A percentile compares a stretch with the other conserved stretches of the same genome.
phyloP scores from a whole-genome alignment of 2,329 filamentous ascomycete genomes.

The Monosporascus cannonballus region DNA sequence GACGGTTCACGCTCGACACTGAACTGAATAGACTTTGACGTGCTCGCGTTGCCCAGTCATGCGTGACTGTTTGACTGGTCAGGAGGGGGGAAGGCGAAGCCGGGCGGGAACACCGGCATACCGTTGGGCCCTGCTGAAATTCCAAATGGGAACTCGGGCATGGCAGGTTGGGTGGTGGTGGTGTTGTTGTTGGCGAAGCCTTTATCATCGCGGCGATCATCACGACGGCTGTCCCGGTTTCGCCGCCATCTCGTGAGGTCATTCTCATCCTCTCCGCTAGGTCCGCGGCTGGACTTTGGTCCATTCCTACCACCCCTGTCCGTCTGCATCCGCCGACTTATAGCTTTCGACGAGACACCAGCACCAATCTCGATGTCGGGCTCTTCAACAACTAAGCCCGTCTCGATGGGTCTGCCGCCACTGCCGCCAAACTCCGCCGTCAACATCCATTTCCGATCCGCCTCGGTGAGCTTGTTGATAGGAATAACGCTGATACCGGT shows the following conservation, averaged over 20 bases:
- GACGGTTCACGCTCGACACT: constrained; percentile 1
- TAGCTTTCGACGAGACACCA: constrained; percentile 90
- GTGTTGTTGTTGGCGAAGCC: constrained; percentile 12
- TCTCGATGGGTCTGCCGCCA: constrained; percentile 73
- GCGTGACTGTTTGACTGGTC: constrained; percentile 14
- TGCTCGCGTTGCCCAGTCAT: neutral
- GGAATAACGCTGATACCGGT: constrained; percentile 91
- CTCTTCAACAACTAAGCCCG: constrained; percentile 87
- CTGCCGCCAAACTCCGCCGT: constrained; percentile 91
- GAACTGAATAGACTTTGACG: neutral
- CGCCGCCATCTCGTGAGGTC: constrained; percentile 23
- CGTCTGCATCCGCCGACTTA: constrained; percentile 63
- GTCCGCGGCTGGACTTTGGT: constrained; percentile 52
- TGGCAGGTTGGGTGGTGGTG: constrained; percentile 19
- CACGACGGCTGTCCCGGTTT: constrained; percentile 14
- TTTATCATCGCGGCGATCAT: constrained; percentile 19
- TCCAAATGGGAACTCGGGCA: constrained; percentile 36
- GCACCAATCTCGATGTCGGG: constrained; percentile 98
- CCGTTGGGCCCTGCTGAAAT: constrained; percentile 40
- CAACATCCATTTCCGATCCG: constrained; percentile 94
- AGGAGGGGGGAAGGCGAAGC: constrained; percentile 33
- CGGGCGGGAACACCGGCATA: constrained; percentile 44
- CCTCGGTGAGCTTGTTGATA: constrained; percentile 86
- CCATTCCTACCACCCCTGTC: constrained; percentile 60
- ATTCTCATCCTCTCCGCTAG: constrained; percentile 23